phyloP scores from a whole-genome alignment of 2,329 filamentous ascomycete species.

The Colletotrichum brevisporum region DNA sequence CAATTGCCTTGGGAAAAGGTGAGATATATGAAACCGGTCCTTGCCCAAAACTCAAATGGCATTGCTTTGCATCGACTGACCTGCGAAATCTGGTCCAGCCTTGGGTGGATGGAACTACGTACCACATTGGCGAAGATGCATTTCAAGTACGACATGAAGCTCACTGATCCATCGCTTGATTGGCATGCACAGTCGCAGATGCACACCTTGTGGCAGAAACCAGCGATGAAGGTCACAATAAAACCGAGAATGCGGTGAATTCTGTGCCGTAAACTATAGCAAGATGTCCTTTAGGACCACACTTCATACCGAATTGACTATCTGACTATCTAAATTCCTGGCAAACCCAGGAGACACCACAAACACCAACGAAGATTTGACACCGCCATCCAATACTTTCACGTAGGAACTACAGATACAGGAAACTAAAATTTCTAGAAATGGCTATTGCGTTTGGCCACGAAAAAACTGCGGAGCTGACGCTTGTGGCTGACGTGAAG shows the following conservation, averaged over 20 bases:
- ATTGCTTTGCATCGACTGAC: not conserved
- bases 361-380: too few species aligned
- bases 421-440: too few species aligned
- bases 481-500: too few species aligned
- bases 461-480: too few species aligned
- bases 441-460: too few species aligned
- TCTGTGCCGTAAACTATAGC: not conserved
- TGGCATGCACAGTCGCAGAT: not conserved
- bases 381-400: too few species aligned
- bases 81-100: not conserved
- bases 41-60: too few species aligned
- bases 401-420: too few species aligned
- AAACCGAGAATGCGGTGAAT: not conserved
- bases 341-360: too few species aligned
- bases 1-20: conserved; percentile 5
- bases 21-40: not conserved
- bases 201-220: conserved; percentile 11
- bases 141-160: conserved; percentile 3
- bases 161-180: not conserved
- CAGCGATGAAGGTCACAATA: not conserved
- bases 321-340: too few species aligned
- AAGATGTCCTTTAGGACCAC: not conserved
- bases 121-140: conserved; percentile 2
- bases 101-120: not conserved
- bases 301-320: too few species aligned